Base-by-base conservation (phyloP, 108 stramenopile genomes). In the Discostella stelligeroides region DNA sequence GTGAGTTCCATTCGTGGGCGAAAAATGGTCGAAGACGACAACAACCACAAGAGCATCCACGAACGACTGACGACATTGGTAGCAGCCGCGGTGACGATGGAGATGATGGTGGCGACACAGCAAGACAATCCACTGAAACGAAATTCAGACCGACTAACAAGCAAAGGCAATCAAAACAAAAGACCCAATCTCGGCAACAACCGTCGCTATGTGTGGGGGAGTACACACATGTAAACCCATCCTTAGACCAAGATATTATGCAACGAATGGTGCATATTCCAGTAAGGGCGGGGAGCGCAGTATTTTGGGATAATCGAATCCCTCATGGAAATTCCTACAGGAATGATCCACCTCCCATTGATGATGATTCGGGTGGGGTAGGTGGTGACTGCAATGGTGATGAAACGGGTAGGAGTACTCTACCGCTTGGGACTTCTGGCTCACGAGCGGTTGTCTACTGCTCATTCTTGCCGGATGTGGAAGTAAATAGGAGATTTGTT, bases 251-350 rank as follows among this genome's bases (percentile, higher is more conserved):
- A 12, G 79, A 75, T 9, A 80, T 96, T 7, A 71, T 97, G 62
- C 17, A 84, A 21, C 55, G 88, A 38, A 72, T 97, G 18, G 62
- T 58, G 60, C 94, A 92, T 72, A 76, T 97, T 45, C 85, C 92
- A 10, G 87, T 91, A n/a, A 47, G 43, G 1, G 94, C 95, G 13
- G 97, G 97, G 6, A 87, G 83, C 53, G 89, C 80, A 9, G 89
- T 96, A 1, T 87, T 92, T 78, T 97, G 92, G 91, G 53, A 54
- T 25, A 54, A 54, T 82, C 85, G 97, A 0, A 77, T 97, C 12
- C 92, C 95, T 14, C 97, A 97, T 76, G 92, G 84, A 10, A 97
- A 96, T 80, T 79, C 92, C 0, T 86, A 88, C 62, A 85, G 78
- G 54, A 86, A 97, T 72, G 71, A 75, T 54, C 75, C 82, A 17